Evolutionary conservation across 306 rosid species (phyloP).

Genomic region (Dalbergia oliveri): DNA sequence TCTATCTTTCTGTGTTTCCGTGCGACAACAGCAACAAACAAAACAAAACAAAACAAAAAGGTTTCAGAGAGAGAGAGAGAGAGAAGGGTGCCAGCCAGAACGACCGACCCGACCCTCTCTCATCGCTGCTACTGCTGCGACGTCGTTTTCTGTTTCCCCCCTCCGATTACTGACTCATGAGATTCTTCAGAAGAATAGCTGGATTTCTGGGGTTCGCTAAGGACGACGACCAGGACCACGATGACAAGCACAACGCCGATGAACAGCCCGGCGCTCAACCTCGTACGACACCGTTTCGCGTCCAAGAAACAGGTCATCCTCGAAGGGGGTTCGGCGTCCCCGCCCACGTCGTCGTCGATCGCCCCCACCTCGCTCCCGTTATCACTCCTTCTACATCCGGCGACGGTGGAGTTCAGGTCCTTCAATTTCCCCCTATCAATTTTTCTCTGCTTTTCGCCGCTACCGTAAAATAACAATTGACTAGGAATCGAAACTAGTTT

Average conservation of each 20-base stretch:
- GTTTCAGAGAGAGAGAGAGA: neutral
- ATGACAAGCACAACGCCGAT: conserved; percentile 56
- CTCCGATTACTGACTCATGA: conserved; percentile 48
- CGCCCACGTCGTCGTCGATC: conserved; percentile 71
- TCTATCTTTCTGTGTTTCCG: neutral
- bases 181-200: conserved; percentile 58
- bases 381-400: conserved; percentile 67
- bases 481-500: neutral
- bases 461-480: neutral
- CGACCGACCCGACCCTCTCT: neutral
- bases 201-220: conserved; percentile 71
- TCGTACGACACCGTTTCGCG: conserved; percentile 45
- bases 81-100: too few relatives aligned
- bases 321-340: conserved; percentile 80
- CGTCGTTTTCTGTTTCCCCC: conserved; percentile 27
- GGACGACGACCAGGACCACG: conserved; percentile 70
- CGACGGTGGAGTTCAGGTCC: conserved; percentile 90
- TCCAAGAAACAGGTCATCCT: conserved; percentile 65
- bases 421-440: neutral
- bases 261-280: conserved; percentile 49
- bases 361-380: conserved; percentile 68
- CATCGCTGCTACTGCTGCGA: conserved; percentile 2
- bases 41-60: neutral
- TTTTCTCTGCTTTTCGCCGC: neutral
- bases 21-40: neutral